Percentiles rank a stretch among this genome's conserved stretches.
These are phyloP conservation scores for Podospora comata DNA, from an alignment of 495 filamentous ascomycete genomes.

Conservation along the genomic window DNA sequence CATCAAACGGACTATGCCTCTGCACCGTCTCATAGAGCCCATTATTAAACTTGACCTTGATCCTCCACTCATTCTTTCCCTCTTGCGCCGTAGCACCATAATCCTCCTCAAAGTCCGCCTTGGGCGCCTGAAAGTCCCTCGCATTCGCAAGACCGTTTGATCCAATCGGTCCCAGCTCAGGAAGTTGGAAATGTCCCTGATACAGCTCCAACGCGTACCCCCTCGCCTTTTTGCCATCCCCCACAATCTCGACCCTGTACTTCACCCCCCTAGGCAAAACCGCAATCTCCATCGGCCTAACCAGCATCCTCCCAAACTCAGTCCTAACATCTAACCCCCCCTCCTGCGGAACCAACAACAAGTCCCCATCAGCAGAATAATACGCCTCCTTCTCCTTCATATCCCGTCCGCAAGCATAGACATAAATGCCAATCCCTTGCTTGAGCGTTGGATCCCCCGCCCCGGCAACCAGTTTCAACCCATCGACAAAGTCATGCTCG, in stretches of 20 bases:
- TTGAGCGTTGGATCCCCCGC: constrained; percentile 82
- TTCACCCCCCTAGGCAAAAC: constrained; percentile 83
- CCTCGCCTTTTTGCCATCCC: constrained; percentile 56
- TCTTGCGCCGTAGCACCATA: constrained; percentile 38
- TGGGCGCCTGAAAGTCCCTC: constrained; percentile 82
- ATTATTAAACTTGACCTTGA: constrained; percentile 78
- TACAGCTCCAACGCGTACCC: constrained; percentile 89
- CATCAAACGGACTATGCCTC: constrained; percentile 73
- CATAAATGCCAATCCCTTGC: constrained; percentile 73
- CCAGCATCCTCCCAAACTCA: constrained; percentile 75
- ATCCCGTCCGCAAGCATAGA: constrained; percentile 76
- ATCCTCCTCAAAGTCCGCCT: constrained; percentile 70
- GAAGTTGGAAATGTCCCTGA: constrained; percentile 78
- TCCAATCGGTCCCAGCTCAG: constrained; percentile 86
- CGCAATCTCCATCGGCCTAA: constrained; percentile 84
- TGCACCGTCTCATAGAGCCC: constrained; percentile 71
- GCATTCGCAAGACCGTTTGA: constrained; percentile 83
- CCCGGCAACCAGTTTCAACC: constrained; percentile 72
- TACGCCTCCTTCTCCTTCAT: constrained; percentile 76
- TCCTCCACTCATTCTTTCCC: constrained; percentile 48
- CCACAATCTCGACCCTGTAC: constrained; percentile 64
- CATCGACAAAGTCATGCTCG: constrained; percentile 73
- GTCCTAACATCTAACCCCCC: constrained; percentile 83
- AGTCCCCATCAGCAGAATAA: constrained; percentile 88
- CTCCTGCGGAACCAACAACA: constrained; percentile 80